These are phyloP conservation scores for Ascobolus immersus DNA, from an alignment of 495 filamentous ascomycete genomes.

Conservation along the genomic window DNA sequence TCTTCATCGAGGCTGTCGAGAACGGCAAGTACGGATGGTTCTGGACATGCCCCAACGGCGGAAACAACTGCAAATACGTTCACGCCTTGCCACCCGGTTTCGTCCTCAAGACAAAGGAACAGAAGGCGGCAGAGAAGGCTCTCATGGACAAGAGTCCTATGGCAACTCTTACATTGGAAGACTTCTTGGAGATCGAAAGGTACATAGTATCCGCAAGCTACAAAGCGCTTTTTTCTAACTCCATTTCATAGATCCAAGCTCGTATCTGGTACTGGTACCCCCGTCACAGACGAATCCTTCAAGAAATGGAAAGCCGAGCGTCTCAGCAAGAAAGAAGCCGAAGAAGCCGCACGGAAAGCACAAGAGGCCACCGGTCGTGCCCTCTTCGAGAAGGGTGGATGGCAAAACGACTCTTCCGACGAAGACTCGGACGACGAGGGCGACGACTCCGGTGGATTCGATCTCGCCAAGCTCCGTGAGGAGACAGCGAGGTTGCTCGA, in stretches of 20 bases:
- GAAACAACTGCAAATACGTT: constrained; percentile 95
- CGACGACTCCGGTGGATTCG: constrained; percentile 40
- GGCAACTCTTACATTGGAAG: constrained; percentile 82
- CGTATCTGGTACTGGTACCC: constrained; percentile 66
- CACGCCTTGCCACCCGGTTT: constrained; percentile 92
- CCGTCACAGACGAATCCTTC: constrained; percentile 76
- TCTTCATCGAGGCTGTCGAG: constrained; percentile 92
- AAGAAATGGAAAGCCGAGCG: constrained; percentile 88
- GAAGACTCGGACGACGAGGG: constrained; percentile 31
- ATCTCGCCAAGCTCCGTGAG: constrained; percentile 45
- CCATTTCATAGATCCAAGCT: constrained; percentile 30
- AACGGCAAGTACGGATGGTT: constrained; percentile 99
- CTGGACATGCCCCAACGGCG: constrained; percentile 86
- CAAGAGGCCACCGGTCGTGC: constrained; percentile 90
- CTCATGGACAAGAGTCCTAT: constrained; percentile 86
- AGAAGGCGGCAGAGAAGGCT: constrained; percentile 90
- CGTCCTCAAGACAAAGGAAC: constrained; percentile 91
- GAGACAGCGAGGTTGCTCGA: constrained; percentile 47
- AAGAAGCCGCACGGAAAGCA: constrained; percentile 59
- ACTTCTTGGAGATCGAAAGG: constrained; percentile 84
- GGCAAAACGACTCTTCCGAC: constrained; percentile 43
- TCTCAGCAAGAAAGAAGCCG: constrained; percentile 80
- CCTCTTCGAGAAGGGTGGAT: constrained; percentile 89
- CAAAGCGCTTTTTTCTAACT: neutral
- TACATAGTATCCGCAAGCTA: constrained; percentile 20